phyloP scores from a whole-genome alignment of 176 grass and related monocot genomes.

The Aegilops sharonensis region DNA sequence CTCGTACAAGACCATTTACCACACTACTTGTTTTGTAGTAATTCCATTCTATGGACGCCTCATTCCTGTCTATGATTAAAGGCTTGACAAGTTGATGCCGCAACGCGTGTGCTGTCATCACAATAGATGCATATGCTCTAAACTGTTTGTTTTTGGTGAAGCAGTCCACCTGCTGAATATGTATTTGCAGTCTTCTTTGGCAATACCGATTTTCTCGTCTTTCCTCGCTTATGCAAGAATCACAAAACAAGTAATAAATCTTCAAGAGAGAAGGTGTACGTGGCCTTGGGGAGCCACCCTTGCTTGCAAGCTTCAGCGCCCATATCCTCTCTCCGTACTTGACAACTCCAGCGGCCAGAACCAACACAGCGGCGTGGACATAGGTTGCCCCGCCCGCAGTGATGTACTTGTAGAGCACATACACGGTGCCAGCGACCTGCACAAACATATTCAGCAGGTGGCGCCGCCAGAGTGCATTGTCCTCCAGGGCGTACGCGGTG shows the following conservation, averaged over 20 bases:
- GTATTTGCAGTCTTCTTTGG: no score
- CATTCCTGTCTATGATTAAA: not conserved
- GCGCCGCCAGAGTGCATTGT: not conserved
- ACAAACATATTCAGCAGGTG: not conserved
- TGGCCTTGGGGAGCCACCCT: no score
- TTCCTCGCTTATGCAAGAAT: no score
- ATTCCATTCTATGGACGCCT: no score
- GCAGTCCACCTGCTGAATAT: no score
- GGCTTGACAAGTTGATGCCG: not conserved
- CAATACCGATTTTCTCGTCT: no score
- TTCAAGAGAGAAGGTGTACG: no score
- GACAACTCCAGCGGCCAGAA: not conserved
- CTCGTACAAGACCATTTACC: no score
- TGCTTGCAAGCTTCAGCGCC: no score
- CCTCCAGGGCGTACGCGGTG: not conserved
- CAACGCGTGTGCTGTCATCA: not conserved
- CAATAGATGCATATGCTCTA: not conserved
- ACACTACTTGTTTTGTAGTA: no score
- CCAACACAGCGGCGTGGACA: not conserved
- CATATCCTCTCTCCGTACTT: not conserved
- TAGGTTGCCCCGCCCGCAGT: not conserved
- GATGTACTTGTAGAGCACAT: not conserved
- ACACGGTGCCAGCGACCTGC: not conserved
- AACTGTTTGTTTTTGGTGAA: not conserved
- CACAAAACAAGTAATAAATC: no score